phyloP scores from a whole-genome alignment of 306 rosid genomes.

The Vigna angularis region DNA sequence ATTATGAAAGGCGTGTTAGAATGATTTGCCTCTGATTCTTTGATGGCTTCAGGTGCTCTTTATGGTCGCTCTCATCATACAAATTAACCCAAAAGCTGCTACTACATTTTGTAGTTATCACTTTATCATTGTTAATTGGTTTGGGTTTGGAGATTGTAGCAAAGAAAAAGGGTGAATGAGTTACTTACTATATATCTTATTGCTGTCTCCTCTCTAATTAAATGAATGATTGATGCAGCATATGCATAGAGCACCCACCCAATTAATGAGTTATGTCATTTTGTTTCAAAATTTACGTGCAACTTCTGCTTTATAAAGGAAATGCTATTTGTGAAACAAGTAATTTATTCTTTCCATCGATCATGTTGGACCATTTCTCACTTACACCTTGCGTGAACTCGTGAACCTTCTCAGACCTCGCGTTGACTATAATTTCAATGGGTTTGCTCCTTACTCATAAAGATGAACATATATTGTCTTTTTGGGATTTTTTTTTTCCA shows the following conservation, averaged over 20 bases:
- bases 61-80: neutral
- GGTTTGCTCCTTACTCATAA: neutral
- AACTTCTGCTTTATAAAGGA: neutral
- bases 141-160: slow-evolving; percentile 3
- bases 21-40: neutral
- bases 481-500: no score
- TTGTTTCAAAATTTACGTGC: slow-evolving; percentile 34
- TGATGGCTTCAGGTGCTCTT: slow-evolving; percentile 1
- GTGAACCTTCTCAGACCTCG: slow-evolving; percentile 24
- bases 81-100: slow-evolving; percentile 25
- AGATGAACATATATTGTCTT: neutral
- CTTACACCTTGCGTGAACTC: slow-evolving; percentile 9
- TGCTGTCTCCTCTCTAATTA: slow-evolving; percentile 34
- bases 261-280: neutral
- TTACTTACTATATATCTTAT: neutral
- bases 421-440: neutral
- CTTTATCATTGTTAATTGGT: slow-evolving; percentile 8
- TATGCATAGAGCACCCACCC: slow-evolving; percentile 17
- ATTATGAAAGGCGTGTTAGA: neutral
- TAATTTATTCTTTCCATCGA: neutral
- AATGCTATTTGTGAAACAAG: neutral
- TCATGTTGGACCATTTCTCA: slow-evolving; percentile 30
- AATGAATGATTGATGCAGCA: slow-evolving; percentile 29
- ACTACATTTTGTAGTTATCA: neutral
- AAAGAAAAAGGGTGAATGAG: slow-evolving; percentile 1